A percentile compares a stretch with the other conserved stretches of the same genome.
Conservation (phyloP, 306 rosid genomes). For the Castanea sativa region DNA sequence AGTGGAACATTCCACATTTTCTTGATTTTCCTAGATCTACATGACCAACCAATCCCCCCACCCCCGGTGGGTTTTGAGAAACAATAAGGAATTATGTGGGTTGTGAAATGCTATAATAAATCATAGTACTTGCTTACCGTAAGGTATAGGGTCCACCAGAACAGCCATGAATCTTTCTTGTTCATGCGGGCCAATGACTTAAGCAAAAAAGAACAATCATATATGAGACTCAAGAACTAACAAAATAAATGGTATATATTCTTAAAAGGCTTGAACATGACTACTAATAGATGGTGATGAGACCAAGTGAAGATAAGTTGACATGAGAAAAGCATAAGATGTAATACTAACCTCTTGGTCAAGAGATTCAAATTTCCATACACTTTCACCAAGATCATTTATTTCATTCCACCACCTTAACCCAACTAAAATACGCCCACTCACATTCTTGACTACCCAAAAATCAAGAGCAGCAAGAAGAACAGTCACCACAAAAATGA, state of each 20-base stretch:
- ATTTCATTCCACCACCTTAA: slow-evolving; percentile 99
- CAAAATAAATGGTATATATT: slow-evolving; percentile 10
- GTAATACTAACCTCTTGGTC: slow-evolving; percentile 77
- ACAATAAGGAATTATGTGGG: background rate
- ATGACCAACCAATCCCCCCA: too few species aligned
- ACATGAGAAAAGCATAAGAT: background rate
- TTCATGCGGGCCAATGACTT: slow-evolving; percentile 94
- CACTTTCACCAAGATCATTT: slow-evolving; percentile 94
- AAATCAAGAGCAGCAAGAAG: slow-evolving; percentile 96
- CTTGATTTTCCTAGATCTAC: background rate
- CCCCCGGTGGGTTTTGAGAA: too few species aligned
- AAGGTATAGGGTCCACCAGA: slow-evolving; percentile 96
- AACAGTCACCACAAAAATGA: slow-evolving; percentile 97
- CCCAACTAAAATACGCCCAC: slow-evolving; percentile 96
- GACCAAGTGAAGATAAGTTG: slow-evolving; percentile 11
- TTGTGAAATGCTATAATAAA: slow-evolving; percentile 2
- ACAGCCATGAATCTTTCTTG: slow-evolving; percentile 96
- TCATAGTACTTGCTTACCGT: slow-evolving; percentile 50
- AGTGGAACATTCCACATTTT: background rate
- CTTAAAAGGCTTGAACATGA: slow-evolving; percentile 9
- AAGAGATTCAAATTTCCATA: slow-evolving; percentile 97
- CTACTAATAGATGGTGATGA: background rate
- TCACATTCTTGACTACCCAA: slow-evolving; percentile 99
- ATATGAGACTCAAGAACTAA: slow-evolving; percentile 8
- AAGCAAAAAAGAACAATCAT: slow-evolving; percentile 17